These are phyloP conservation scores for Lactarius deliciosus DNA, from an alignment of 768 basidiomycete genomes.

Conservation along the genomic window DNA sequence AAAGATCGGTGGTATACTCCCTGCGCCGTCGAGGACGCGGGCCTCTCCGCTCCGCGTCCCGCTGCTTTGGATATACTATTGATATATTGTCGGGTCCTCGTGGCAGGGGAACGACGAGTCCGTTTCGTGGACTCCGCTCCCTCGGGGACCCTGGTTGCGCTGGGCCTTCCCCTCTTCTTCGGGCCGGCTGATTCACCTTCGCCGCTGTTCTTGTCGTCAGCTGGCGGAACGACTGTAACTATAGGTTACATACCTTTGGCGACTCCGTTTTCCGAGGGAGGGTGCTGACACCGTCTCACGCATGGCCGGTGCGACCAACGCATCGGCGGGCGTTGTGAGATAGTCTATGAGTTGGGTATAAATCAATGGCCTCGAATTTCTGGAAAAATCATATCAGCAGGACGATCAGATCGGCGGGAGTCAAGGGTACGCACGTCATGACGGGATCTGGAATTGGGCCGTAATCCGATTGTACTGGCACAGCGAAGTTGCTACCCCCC, in stretches of 20 bases:
- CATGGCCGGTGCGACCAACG: background rate
- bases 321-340: background rate
- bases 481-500: background rate
- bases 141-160: background rate
- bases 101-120: background rate
- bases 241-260: background rate
- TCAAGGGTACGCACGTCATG: background rate
- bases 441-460: background rate
- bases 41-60: background rate
- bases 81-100: background rate
- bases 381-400: background rate
- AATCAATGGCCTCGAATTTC: background rate
- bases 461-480: background rate
- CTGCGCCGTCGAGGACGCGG: background rate
- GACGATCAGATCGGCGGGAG: background rate
- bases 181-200: background rate
- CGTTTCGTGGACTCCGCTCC: background rate
- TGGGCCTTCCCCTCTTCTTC: background rate
- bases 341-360: background rate
- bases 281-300: background rate
- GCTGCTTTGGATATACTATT: background rate
- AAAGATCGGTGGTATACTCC: background rate
- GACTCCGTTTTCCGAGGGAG: background rate
- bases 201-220: background rate
- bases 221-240: accelerated